Evolutionary conservation across 2,329 filamentous ascomycete species (phyloP).

Genomic region (Stagonosporopsis rhizophila): DNA sequence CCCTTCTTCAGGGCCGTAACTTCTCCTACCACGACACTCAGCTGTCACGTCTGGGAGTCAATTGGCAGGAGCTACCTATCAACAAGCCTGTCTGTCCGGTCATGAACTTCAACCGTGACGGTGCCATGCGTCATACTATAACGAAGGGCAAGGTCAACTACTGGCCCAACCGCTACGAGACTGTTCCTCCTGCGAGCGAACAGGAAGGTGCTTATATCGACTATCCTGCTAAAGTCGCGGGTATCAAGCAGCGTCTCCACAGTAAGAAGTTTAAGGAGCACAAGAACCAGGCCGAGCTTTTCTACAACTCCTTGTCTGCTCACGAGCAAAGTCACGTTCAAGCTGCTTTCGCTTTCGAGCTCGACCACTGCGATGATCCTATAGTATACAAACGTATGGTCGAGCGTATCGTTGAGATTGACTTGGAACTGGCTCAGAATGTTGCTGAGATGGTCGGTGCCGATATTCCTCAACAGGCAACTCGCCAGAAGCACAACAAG

Average conservation of each 20-base stretch:
- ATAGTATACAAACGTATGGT: slow-evolving; percentile 76
- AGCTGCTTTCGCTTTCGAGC: slow-evolving; percentile 70
- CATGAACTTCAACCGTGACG: slow-evolving; percentile 79
- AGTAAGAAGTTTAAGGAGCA: slow-evolving; percentile 81
- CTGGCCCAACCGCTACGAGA: slow-evolving; percentile 76
- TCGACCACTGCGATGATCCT: slow-evolving; percentile 83
- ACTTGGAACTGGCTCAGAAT: slow-evolving; percentile 70
- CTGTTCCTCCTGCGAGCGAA: slow-evolving; percentile 66
- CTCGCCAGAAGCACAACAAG: slow-evolving; percentile 68
- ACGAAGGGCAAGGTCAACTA: slow-evolving; percentile 77
- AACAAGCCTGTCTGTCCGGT: slow-evolving; percentile 78
- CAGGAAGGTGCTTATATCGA: slow-evolving; percentile 73
- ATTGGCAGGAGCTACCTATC: slow-evolving; percentile 80
- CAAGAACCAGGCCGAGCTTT: slow-evolving; percentile 78
- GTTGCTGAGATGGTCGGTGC: slow-evolving; percentile 76
- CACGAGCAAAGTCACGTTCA: slow-evolving; percentile 71
- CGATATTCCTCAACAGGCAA: slow-evolving; percentile 61
- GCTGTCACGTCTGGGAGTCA: slow-evolving; percentile 72
- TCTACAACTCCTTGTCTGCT: slow-evolving; percentile 77
- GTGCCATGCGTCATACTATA: slow-evolving; percentile 75
- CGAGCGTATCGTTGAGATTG: slow-evolving; percentile 73
- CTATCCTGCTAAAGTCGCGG: slow-evolving; percentile 68
- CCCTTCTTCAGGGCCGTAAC: slow-evolving; percentile 76
- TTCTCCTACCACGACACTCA: slow-evolving; percentile 73
- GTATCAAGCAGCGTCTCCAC: slow-evolving; percentile 73